phyloP scores from a whole-genome alignment of 78 protist species.

The Dictyostelium intermedium region DNA sequence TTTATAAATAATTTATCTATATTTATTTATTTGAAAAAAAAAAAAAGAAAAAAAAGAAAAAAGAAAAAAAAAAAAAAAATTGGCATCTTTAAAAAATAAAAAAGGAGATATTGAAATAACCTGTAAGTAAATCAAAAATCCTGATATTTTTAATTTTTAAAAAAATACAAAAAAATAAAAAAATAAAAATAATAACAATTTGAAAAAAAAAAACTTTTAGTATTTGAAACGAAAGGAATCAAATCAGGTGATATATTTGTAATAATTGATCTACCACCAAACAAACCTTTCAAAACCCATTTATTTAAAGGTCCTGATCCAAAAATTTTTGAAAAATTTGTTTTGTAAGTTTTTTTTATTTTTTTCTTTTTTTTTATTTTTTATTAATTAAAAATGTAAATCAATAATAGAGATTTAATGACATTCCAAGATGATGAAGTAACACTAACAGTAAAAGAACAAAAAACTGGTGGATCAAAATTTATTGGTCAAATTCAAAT shows the following conservation, averaged over 20 bases:
- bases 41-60: background rate
- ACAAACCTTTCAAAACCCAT: slow-evolving; percentile 68
- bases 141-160: background rate
- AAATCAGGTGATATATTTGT: slow-evolving; percentile 42
- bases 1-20: background rate
- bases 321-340: slow-evolving; percentile 55
- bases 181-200: background rate
- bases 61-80: background rate
- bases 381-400: background rate
- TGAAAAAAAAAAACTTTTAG: background rate
- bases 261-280: slow-evolving; percentile 66
- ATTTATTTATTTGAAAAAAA: background rate
- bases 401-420: slow-evolving; percentile 52
- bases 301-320: slow-evolving; percentile 73
- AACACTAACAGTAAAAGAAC: slow-evolving; percentile 36
- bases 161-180: background rate
- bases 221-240: slow-evolving; percentile 49
- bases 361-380: too few species aligned
- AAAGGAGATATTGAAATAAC: slow-evolving; percentile 67
- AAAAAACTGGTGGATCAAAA: slow-evolving; percentile 54
- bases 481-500: slow-evolving; percentile 74
- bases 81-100: slow-evolving; percentile 73
- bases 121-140: slow-evolving; percentile 25
- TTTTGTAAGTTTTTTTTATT: slow-evolving; percentile 9
- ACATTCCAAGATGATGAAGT: slow-evolving; percentile 75